Percentiles rank a stretch among this genome's conserved stretches.
These are phyloP conservation scores for Solanum hybrid DNA, from an alignment of 305 asterid species.

Conservation along the genomic window DNA sequence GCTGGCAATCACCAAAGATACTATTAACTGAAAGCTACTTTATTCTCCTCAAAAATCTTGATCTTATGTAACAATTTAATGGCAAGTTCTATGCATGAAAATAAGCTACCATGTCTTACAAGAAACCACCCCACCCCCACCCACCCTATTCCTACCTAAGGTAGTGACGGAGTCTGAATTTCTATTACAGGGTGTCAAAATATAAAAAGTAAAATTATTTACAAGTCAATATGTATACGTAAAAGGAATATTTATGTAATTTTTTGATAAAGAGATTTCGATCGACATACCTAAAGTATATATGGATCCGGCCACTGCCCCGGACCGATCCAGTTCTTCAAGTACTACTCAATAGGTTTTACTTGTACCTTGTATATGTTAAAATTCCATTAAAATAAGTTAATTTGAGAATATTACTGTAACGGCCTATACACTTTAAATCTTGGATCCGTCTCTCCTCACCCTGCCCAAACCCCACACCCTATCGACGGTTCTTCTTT, in stretches of 20 bases:
- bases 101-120: constrained; percentile 30
- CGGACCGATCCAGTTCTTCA: neutral
- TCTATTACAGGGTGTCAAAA: no score
- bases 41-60: constrained; percentile 25
- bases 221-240: no score
- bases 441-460: neutral
- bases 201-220: no score
- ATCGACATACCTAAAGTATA: no score
- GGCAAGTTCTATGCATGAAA: constrained; percentile 40
- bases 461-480: neutral
- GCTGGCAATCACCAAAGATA: constrained; percentile 35
- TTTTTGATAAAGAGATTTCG: neutral
- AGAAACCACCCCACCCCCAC: neutral
- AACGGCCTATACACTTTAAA: neutral
- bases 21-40: constrained; percentile 45
- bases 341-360: neutral
- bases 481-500: neutral
- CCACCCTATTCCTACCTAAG: neutral
- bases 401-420: no score
- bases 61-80: constrained; percentile 5
- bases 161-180: neutral
- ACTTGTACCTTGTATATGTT: neutral
- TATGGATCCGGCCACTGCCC: neutral
- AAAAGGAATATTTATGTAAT: no score
- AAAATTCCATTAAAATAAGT: no score